Conservation (phyloP, 192 early-diverging fungal species). For the Coemansia sp. region DNA sequence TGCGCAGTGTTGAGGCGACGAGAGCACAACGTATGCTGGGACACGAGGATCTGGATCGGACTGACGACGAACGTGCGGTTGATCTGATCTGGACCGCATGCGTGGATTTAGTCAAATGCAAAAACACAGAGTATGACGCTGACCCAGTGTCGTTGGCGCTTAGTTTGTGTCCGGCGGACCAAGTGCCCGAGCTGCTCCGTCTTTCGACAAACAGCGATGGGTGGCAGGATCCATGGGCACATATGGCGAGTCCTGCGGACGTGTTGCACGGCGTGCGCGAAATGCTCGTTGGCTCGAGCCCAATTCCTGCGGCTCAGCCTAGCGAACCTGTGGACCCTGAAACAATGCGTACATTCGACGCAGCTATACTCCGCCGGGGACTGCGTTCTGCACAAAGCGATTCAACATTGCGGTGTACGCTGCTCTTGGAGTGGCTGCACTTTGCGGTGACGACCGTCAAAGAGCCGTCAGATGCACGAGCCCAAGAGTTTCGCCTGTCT, state of each 20-base stretch:
- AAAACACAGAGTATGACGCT: constrained; percentile 12
- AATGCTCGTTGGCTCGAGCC: constrained; percentile 1
- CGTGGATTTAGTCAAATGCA: constrained; percentile 6
- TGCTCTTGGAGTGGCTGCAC: constrained; percentile 45
- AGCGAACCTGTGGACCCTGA: constrained; percentile 8
- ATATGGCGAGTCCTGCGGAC: not conserved
- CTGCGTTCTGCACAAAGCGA: constrained; percentile 1
- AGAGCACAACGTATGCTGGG: constrained; percentile 14
- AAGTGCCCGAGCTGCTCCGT: constrained; percentile 25
- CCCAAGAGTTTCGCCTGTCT: constrained; percentile 3
- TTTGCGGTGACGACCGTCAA: constrained; percentile 33
- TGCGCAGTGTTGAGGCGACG: constrained; percentile 10
- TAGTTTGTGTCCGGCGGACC: constrained; percentile 27
- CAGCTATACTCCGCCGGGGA: constrained; percentile 36
- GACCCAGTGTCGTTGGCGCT: constrained; percentile 30
- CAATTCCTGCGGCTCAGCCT: not conserved
- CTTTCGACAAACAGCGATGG: constrained; percentile 14
- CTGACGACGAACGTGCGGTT: constrained; percentile 25
- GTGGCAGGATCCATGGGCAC: not conserved
- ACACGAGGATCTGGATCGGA: not conserved
- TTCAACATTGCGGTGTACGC: not conserved
- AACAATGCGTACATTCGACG: constrained; percentile 38
- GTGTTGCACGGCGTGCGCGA: constrained; percentile 4
- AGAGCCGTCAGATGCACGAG: constrained; percentile 3
- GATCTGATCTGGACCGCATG: constrained; percentile 22